Conservation (phyloP, 306 rosid species). For the Vicia sativa region DNA sequence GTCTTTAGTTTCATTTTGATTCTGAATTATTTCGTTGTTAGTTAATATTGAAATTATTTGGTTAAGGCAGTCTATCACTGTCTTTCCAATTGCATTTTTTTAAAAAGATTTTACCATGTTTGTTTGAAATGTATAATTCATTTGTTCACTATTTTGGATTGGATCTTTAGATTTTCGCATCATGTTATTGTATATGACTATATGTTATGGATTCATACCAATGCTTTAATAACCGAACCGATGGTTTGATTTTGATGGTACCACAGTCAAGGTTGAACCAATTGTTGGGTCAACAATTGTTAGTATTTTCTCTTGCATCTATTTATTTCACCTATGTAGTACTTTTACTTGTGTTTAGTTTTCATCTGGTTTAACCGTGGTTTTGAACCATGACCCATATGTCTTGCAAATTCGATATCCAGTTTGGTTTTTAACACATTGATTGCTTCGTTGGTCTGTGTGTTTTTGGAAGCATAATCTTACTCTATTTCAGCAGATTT, state of each 20-base stretch:
- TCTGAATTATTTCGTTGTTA: slow-evolving; percentile 50
- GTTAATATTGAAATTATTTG: slow-evolving; percentile 55
- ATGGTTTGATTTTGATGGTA: no score
- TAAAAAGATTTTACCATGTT: slow-evolving; percentile 37
- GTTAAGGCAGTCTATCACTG: slow-evolving; percentile 39
- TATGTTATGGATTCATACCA: slow-evolving; percentile 32
- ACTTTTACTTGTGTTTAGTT: no score
- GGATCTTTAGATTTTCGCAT: slow-evolving; percentile 29
- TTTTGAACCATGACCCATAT: no score
- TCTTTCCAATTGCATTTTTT: slow-evolving; percentile 41
- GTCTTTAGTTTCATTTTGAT: slow-evolving; percentile 40
- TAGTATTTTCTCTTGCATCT: no score
- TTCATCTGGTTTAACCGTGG: no score
- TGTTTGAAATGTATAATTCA: slow-evolving; percentile 53
- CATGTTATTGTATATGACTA: slow-evolving; percentile 24
- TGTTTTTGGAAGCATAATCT: slow-evolving; percentile 24
- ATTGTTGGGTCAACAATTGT: no score
- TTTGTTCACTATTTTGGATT: slow-evolving; percentile 30
- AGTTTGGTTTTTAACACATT: no score
- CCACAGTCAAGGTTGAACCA: no score
- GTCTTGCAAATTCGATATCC: no score
- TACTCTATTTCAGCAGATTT: slow-evolving; percentile 10
- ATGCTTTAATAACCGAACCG: no score
- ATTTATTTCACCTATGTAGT: no score
- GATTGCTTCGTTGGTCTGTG: background rate